Evolutionary conservation across 2,329 filamentous ascomycete genomes (phyloP), one percentile per base, ranked within the genome.

Genomic region (Colletotrichum liriopes): DNA sequence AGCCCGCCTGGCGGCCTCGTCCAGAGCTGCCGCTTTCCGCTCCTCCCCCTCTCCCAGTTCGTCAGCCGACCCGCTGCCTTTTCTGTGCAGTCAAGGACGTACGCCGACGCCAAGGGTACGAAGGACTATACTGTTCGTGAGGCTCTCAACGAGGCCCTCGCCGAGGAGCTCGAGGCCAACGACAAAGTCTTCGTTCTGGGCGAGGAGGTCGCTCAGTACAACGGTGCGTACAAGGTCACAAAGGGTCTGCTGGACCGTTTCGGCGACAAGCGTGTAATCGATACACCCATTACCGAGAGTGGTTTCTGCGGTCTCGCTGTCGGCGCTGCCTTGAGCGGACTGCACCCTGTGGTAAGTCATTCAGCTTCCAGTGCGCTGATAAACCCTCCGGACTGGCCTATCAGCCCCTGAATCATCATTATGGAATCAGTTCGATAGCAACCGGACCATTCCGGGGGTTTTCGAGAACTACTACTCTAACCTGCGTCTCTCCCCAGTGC

Each of bases 141-240:
- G 82, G 96, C 96, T 73, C 88, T 99, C 81, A 99, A 99, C 84
- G 96, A 99, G 88, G 96, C 96, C 73, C 92, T 99, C 81, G 95
- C 95, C 59, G 96, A 99, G 88, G 96, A 99, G 89, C 92, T 99
- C 84, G 95, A 98, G 89, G 83, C 85, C 81, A 97, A 99, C 85
- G 89, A 93, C 75, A 98, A 98, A 89, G 95, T 98, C 78, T 99
- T 98, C 84, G 87, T 99, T 77, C 85, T 99, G 71, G 96, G 96
- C 80, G 96, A 99, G 89, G 96, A 99, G 88, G 96, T 99, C 81
- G 96, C 96, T 79, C 96, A 99, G 87, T 99, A 99, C 89, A 99
- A 99, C 85, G 96, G 96, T 89, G 96, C 96, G 82, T 99, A 99
- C 92, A 99, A 99, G 88, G 96, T 99, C 82, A 99, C 96, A 80